These are phyloP conservation scores for Pseudopyricularia cyperi DNA, from an alignment of 2,329 filamentous ascomycete genomes.

Conservation along the genomic window DNA sequence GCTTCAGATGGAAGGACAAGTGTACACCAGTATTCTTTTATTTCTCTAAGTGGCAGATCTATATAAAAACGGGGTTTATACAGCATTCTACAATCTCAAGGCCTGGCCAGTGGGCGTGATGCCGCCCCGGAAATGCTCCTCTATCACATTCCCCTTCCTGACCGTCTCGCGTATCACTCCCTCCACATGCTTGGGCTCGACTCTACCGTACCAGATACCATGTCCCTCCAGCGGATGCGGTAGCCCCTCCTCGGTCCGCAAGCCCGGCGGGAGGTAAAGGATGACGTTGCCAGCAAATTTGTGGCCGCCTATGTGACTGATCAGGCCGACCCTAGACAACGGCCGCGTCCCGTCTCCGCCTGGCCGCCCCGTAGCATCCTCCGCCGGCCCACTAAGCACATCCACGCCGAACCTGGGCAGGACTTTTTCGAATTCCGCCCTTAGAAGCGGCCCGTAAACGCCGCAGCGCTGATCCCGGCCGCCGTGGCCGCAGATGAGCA, in stretches of 20 bases:
- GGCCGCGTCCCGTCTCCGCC: conserved; percentile 6
- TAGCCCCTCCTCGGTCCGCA: conserved; percentile 23
- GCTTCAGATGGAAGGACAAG: not conserved
- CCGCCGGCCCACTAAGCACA: conserved; percentile 32
- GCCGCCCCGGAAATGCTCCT: conserved; percentile 59
- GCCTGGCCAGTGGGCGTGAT: conserved; percentile 44
- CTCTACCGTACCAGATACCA: conserved; percentile 72
- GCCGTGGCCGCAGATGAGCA: conserved; percentile 82
- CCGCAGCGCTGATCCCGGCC: conserved; percentile 75
- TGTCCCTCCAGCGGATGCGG: conserved; percentile 52
- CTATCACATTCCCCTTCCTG: conserved; percentile 50
- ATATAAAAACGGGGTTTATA: too few species aligned
- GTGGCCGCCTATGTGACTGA: conserved; percentile 74
- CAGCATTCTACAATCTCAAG: not conserved
- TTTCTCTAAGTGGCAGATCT: too few species aligned
- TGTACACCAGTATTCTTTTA: too few species aligned
- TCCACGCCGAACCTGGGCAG: conserved; percentile 35
- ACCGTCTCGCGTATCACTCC: conserved; percentile 64
- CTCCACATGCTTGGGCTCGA: conserved; percentile 63
- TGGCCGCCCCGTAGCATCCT: not conserved
- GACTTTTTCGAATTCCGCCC: conserved; percentile 53
- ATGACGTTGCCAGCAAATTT: conserved; percentile 81
- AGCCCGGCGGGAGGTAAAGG: conserved; percentile 55
- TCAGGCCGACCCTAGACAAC: conserved; percentile 51
- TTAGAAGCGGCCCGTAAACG: conserved; percentile 60